Evolutionary conservation across 192 early-diverging fungal genomes (phyloP), one percentile per base, ranked within the genome.

Genomic region (Paraglomus brasilianum): DNA sequence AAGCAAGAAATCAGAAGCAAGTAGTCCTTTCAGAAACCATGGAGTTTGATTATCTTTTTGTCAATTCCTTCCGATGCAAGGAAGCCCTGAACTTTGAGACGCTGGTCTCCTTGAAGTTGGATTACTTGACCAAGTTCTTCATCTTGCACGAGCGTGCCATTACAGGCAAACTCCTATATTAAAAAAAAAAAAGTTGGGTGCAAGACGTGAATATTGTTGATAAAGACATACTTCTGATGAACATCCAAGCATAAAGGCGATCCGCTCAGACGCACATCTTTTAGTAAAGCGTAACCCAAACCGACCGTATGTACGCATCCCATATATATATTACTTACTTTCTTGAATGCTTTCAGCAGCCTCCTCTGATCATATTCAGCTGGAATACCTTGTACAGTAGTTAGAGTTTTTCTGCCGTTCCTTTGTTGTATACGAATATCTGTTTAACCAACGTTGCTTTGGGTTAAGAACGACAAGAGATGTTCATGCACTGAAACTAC

Each of bases 381-480:
- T 56, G 92, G 87, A 38, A 98, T 85, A 41, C 96, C 96, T 77
- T 94, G 92, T 49, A 98, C 86, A 36, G 96, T 97, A 14, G 96
- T 97, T 72, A 95, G 79, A 66, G 94, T 95, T 85, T 98, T 98
- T 76, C 93, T 90, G 69, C 95, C 94, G 79, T 95, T 95, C 72
- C 95, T 89, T 78, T 94, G 94, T 81, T 95, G 95, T 72, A 98
- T 91, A 79, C 96, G 94, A 72, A 98, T 93, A 81, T 98, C 96
- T 98, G 81, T 38, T 68, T 47, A 24, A 45, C 13, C 7, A 44
- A 57, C 13, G 9, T 19, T 59, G n/a, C 52, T 15, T 41, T 14
- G 44, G 42, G 50, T 65, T 52, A 72, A 65, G 49, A 44, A 65
- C 39, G 24, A 38, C 5, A 43, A 63, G n/a, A 41, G 22, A 41